Evolutionary conservation across 2,329 filamentous ascomycete genomes (phyloP), one percentile per base, ranked within the genome.

Genomic region (Mycosphaerella arachidis): DNA sequence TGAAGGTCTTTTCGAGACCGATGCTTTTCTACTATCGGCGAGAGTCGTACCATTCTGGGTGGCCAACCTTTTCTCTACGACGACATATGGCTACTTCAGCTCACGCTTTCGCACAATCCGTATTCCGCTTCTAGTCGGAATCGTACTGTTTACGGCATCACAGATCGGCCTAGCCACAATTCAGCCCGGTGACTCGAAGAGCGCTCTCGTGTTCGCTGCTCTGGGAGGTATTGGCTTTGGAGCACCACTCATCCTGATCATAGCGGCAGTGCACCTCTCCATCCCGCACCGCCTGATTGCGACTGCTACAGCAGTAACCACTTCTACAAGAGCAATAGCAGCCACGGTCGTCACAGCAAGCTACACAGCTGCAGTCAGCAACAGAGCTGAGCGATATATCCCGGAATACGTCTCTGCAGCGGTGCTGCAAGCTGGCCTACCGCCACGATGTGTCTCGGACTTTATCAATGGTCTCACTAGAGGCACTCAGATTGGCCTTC

Each of bases 331-430:
- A 20, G 58, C 63, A 3, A 55, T 66, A 0, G 73, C 72, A 6
- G 72, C 74, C 7, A 75, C 73, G 3, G 68, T 77, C 33, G 73
- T 74, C 10, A 72, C 75, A 6, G 72, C 75, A 7, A 74, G 79
- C 7, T 79, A 78, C 61, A 72, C 71, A 6, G 72, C 74, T 1
- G 76, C 78, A 43, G 61, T 79, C 8, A 72, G 68, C 29, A 75
- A 76, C 58, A 71, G 77, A 2, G 68, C 77, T 3, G 63, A 68
- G 1, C 67, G 63, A 6, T 76, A 74, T 0, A 70, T 79, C 2
- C 73, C 75, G 1, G 61, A 66, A 7, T 70, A 73, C 45, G 68
- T 79, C 6, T 67, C 72, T 1, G 68, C 73, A 1, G 76, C 71
- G 0, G 71, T 72, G 0, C 60, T 76, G 10, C 66, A 66, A 2